Base-by-base conservation (phyloP, 2,329 filamentous ascomycete genomes). In the Zymoseptoria tritici region DNA sequence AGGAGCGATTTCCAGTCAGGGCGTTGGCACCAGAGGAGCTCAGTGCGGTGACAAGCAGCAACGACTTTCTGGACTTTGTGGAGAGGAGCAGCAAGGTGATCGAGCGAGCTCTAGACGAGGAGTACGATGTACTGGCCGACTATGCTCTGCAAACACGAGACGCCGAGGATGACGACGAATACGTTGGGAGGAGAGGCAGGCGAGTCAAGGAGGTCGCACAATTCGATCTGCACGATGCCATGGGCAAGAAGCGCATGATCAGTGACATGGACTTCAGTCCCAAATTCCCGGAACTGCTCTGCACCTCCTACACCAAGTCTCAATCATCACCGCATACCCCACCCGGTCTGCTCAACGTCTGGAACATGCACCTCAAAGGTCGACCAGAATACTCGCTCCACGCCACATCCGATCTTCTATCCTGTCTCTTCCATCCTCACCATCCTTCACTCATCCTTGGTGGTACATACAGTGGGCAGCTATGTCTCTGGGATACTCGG, bases 201-300 rank as follows among this genome's bases (percentile, higher is more conserved):
- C 83, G 88, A 64, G 84, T 95, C 68, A 93, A 90, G 73, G 92
- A 99, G 75, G 81, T 96, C 54, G 87, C 89, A 42, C 93, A 97
- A 70, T 97, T 97, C 75, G 96, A 90, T 76, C 59, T 73, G 42
- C 57, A 63, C n/a, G 92, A 97, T 71, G 89, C 96, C 62, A 84
- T 91, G 72, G 97, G 93, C 89, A 96, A 91, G 71, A 96, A 95
- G 80, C 96, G 97, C 78, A 97, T 97, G 89, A 88, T 99, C 72
- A 97, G 90, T 73, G 89, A 91, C 69, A 86, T 99, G 68, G 90
- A 93, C 77, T 99, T 97, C 76, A 97, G 93, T 52, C 89, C 91
- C 57, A 96, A 96, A 79, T 84, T 85, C 70, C 90, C 90, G 24
- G 94, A 99, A 76, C 83, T 99, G 42, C 81, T 99, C 53, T 85